Base-by-base conservation (phyloP, 306 rosid genomes). In the Vigna reflexopilosa region DNA sequence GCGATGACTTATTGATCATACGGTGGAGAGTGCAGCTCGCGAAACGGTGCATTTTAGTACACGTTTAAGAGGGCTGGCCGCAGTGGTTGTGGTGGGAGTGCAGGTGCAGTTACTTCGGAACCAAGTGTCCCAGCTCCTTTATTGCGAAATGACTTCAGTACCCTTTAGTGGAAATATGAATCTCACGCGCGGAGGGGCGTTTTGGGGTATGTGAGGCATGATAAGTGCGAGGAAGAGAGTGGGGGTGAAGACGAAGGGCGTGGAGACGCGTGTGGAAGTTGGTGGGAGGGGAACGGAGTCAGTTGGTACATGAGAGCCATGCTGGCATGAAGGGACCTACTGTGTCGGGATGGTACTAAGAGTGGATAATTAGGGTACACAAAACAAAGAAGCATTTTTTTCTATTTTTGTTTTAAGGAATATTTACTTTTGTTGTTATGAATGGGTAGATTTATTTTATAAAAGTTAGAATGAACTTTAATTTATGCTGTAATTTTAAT, bases 51-150 rank as follows among this genome's bases (percentile, higher is more conserved):
- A 20, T 1, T 6, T 0, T 36, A 20, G 14, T 0, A 5, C 50
- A 12, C 15, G 50, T 45, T 45, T 45, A 45, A 45, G 50, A 45
- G 5, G 9, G 5, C 13, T 12, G 50, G 16, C 50, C 50, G 63
- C 26, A 34, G 79, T 20, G 67, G 76, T 64, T 78, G 86, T 17
- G 87, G 55, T 61, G 80, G 66, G 81, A 77, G 86, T 20, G 5
- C 67, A 17, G 45, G 75, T 19, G 85, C 73, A 73, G 88, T 88
- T 83, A 77, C 91, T 90, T 90, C 76, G 51, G 85, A 85, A 48
- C 72, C 83, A 87, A 88, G 93, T 79, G 88, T 85, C 66, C 71
- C 47, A 68, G 68, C 44, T 61, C 75, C 86, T 79, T 88, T 80
- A 83, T 73, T 74, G 0, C 0, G 1, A 69, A 86, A 69, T 81